Conservation (phyloP, 2,329 filamentous ascomycete species). For the Cordyceps militaris region DNA sequence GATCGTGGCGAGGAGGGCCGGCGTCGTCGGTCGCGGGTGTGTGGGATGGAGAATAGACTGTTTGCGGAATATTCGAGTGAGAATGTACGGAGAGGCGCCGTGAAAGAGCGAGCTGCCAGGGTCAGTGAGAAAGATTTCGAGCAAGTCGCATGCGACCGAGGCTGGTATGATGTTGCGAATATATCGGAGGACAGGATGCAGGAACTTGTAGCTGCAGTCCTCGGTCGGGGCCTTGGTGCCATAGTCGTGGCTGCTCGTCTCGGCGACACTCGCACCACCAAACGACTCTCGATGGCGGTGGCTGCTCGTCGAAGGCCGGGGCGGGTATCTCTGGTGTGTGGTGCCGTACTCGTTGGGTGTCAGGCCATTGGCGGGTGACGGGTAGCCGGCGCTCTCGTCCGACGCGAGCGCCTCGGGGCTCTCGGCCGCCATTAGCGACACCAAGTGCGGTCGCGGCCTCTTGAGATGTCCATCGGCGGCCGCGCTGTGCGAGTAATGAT, state of each 20-base stretch:
- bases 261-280: background rate
- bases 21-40: constrained; percentile 34
- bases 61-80: constrained; percentile 39
- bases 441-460: background rate
- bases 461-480: background rate
- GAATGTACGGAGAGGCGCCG: constrained; percentile 39
- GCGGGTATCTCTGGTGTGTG: constrained; percentile 11
- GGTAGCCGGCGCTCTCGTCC: constrained; percentile 23
- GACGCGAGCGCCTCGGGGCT: constrained; percentile 19
- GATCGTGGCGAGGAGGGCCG: constrained; percentile 39
- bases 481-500: background rate
- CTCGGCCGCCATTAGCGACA: background rate
- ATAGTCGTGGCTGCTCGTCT: constrained; percentile 16
- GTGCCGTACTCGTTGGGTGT: constrained; percentile 12
- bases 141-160: constrained; percentile 37
- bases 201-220: constrained; percentile 33
- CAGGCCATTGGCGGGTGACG: constrained; percentile 20
- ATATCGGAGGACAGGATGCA: constrained; percentile 33
- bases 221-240: constrained; percentile 22
- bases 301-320: background rate
- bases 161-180: constrained; percentile 32
- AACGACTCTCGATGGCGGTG: background rate
- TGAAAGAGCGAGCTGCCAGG: constrained; percentile 36
- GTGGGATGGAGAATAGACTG: constrained; percentile 34
- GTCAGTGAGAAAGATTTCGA: constrained; percentile 41